Evolutionary conservation across 768 basidiomycete species (phyloP).

Genomic region (Leccinum rimulosum): DNA sequence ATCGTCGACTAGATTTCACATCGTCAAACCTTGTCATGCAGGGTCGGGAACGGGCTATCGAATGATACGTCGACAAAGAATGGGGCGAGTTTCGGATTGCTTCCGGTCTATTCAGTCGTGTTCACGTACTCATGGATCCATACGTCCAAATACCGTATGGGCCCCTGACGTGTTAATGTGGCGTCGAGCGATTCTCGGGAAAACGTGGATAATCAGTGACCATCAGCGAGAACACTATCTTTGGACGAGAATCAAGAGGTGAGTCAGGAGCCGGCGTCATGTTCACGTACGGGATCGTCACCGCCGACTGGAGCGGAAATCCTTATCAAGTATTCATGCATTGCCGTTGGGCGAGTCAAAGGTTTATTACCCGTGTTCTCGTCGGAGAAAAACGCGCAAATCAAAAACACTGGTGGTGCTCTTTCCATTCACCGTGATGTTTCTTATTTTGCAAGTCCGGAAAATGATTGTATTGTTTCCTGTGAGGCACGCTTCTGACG

Average conservation of each 20-base stretch:
- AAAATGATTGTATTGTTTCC: neutral
- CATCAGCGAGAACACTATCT: too few relatives aligned
- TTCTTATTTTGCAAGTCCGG: neutral
- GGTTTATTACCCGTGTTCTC: neutral
- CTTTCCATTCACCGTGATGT: neutral
- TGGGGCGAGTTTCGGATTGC: neutral
- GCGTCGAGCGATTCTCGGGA: neutral
- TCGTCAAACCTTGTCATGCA: neutral
- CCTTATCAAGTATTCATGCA: neutral
- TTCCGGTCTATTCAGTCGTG: neutral
- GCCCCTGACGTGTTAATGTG: neutral
- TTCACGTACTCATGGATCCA: neutral
- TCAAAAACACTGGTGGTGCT: neutral
- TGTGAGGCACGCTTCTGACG: neutral
- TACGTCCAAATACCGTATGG: neutral
- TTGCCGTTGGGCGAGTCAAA: neutral
- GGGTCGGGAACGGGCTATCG: neutral
- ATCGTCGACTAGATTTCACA: neutral
- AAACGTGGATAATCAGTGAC: neutral
- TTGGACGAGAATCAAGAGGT: neutral
- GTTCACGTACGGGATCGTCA: neutral
- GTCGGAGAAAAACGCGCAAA: neutral
- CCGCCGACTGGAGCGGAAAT: neutral
- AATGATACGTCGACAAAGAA: neutral
- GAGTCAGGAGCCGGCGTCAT: neutral